These are phyloP conservation scores for Floccularia luteovirens DNA, from an alignment of 768 basidiomycete genomes.

Conservation along the genomic window DNA sequence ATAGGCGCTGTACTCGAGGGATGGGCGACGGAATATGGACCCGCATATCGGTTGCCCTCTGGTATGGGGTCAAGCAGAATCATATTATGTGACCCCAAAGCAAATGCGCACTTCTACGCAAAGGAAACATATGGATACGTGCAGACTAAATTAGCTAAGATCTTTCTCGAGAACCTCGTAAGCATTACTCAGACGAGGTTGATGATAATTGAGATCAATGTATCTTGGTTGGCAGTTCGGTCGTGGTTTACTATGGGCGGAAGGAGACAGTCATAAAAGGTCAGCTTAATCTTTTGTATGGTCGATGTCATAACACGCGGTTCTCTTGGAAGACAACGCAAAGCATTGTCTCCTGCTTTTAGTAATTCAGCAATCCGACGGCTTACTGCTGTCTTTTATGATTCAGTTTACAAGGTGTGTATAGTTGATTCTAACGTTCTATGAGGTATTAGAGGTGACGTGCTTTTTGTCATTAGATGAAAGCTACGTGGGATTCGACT, in stretches of 20 bases:
- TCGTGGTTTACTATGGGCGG: slow-evolving; percentile 29
- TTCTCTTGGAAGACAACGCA: slow-evolving; percentile 30
- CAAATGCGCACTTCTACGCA: slow-evolving; percentile 41
- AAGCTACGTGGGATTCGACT: slow-evolving; percentile 17
- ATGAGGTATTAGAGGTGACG: neutral
- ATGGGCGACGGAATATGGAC: slow-evolving; percentile 42
- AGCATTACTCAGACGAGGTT: slow-evolving; percentile 2
- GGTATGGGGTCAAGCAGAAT: slow-evolving; percentile 24
- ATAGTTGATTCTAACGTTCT: neutral
- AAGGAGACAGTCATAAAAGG: slow-evolving; percentile 41
- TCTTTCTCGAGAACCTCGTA: slow-evolving; percentile 32
- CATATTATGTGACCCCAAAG: slow-evolving; percentile 39
- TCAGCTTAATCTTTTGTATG: slow-evolving; percentile 7
- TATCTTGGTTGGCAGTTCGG: slow-evolving; percentile 22
- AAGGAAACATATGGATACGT: slow-evolving; percentile 43
- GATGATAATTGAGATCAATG: neutral
- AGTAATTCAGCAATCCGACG: slow-evolving; percentile 41
- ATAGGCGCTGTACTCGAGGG: slow-evolving; percentile 27
- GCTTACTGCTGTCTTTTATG: slow-evolving; percentile 39
- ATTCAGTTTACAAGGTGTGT: slow-evolving; percentile 41
- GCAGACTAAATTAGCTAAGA: slow-evolving; percentile 23
- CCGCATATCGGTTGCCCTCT: slow-evolving; percentile 32
- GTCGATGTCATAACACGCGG: neutral
- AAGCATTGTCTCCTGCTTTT: slow-evolving; percentile 43
- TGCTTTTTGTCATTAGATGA: slow-evolving; percentile 18